Percentiles rank a stretch among this genome's conserved stretches.
Evolutionary conservation across 352 stramenopile genomes (phyloP).

Genomic region (Phytophthora foliorum): DNA sequence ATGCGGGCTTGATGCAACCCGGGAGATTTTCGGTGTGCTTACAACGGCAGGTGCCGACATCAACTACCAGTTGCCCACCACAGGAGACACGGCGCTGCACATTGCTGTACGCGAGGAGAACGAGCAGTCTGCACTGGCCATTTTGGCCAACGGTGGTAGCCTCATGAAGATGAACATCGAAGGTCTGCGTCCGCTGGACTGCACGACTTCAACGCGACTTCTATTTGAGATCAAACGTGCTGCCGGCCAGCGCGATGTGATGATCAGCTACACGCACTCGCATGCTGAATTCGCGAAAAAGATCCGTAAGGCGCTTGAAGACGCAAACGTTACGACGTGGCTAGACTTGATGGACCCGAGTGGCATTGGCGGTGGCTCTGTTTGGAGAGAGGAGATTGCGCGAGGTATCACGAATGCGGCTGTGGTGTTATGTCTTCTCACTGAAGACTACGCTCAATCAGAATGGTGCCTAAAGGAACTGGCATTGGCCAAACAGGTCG

Average conservation of each 20-base stretch:
- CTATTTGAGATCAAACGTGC: slow-evolving; percentile 86
- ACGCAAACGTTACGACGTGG: slow-evolving; percentile 87
- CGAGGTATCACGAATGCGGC: slow-evolving; percentile 81
- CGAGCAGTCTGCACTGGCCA: slow-evolving; percentile 67
- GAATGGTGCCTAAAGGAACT: slow-evolving; percentile 91
- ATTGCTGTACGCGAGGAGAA: slow-evolving; percentile 76
- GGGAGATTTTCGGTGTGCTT: slow-evolving; percentile 64
- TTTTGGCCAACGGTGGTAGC: slow-evolving; percentile 76
- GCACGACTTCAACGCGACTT: slow-evolving; percentile 79
- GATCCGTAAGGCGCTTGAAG: slow-evolving; percentile 71
- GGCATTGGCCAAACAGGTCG: slow-evolving; percentile 82
- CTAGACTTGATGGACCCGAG: slow-evolving; percentile 89
- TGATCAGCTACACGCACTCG: slow-evolving; percentile 92
- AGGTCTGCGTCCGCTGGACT: slow-evolving; percentile 76
- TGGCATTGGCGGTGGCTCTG: slow-evolving; percentile 81
- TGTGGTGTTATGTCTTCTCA: slow-evolving; percentile 81
- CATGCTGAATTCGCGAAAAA: slow-evolving; percentile 87
- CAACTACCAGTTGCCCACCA: slow-evolving; percentile 70
- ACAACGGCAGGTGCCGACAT: slow-evolving; percentile 75
- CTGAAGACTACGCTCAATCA: slow-evolving; percentile 80
- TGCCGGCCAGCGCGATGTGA: slow-evolving; percentile 82
- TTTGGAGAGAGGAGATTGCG: slow-evolving; percentile 88
- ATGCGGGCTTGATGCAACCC: slow-evolving; percentile 44
- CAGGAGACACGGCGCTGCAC: slow-evolving; percentile 80
- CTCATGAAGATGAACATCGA: slow-evolving; percentile 83